Percentiles rank a stretch among this genome's conserved stretches.
Evolutionary conservation across 495 filamentous ascomycete genomes (phyloP).

Genomic region (Evansstolkia leycettana): DNA sequence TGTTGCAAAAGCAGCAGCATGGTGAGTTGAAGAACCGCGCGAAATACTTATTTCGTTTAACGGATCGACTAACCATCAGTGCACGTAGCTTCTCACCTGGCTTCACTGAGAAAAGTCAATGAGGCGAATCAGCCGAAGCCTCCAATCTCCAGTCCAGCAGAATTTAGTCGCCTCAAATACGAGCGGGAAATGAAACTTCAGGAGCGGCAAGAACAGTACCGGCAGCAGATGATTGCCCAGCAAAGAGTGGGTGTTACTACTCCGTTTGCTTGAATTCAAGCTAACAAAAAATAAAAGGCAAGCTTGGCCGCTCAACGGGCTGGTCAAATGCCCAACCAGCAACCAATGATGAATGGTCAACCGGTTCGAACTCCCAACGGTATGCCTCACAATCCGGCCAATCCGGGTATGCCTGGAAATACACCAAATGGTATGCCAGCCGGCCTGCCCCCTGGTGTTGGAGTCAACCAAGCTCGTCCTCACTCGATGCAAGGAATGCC

Average conservation of each 20-base stretch:
- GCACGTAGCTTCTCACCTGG: conserved; percentile 43
- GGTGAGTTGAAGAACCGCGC: conserved; percentile 27
- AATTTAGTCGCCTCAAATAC: conserved; percentile 78
- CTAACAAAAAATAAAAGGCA: conserved; percentile 16
- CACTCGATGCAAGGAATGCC: conserved; percentile 29
- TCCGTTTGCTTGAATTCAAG: no score
- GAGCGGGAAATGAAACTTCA: conserved; percentile 69
- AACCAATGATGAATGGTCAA: conserved; percentile 24
- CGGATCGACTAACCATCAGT: conserved; percentile 9
- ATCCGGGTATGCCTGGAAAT: conserved; percentile 16
- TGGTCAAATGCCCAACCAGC: conserved; percentile 33
- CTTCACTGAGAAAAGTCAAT: conserved; percentile 58
- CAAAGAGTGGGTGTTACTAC: no score
- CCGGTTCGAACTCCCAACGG: conserved; percentile 23
- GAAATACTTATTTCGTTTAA: neutral
- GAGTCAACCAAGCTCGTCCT: conserved; percentile 25
- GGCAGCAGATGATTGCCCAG: conserved; percentile 47
- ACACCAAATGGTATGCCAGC: conserved; percentile 26
- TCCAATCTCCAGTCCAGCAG: conserved; percentile 60
- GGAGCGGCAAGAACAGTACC: conserved; percentile 59
- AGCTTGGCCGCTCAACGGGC: conserved; percentile 30
- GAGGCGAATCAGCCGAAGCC: conserved; percentile 51
- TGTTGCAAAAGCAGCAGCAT: conserved; percentile 76
- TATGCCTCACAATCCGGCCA: conserved; percentile 26
- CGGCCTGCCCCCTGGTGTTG: conserved; percentile 23